Evolutionary conservation across 2,329 filamentous ascomycete genomes (phyloP), one percentile per base, ranked within the genome.

Genomic region (Rachicladosporium sp.): DNA sequence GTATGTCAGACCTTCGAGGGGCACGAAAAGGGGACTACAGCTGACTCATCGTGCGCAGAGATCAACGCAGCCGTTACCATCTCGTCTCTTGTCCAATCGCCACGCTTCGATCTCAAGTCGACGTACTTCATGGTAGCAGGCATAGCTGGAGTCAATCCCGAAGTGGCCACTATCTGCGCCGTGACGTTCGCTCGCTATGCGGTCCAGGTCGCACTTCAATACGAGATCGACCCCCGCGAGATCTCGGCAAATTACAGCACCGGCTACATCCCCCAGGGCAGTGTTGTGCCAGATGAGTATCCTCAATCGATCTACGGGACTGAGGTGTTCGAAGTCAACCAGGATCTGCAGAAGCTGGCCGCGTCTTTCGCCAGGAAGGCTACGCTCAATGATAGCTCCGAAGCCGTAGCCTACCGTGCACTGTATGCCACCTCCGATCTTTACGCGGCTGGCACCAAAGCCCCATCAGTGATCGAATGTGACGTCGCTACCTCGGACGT

Each of bases 111-210:
- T 58, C 67, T 87, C 9, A 68, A 62, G 1, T 58, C 66, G 35
- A 80, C 81, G 1, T 87, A 87, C 61, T 84, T 85, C 59, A 59
- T 87, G 42, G 58, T 83, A 23, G 75, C 71, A 1, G 82, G 82
- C 2, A 86, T 88, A 45, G 81, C 76, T 2, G 82, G 82, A n/a
- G 68, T 84, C 33, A 85, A 76, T 56, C 82, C 82, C 1, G 73
- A 78, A 44, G 61, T 74, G 19, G 76, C 70, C 13, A 84, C 81
- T 0, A 66, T 82, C 4, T 75, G 73, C 33, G 71, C 72, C 31
- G 80, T 83, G 0, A 78, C 78, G 1, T 74, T 88, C 39, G 72
- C 77, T 30, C 71, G 74, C 13, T 88, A 77, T 52, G 74, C 80
- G 0, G 70, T 87, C 4, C 82, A 87, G 54, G 80, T 85, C 2